Evolutionary conservation across 352 stramenopile species (phyloP).

Genomic region (Pythium sp.): DNA sequence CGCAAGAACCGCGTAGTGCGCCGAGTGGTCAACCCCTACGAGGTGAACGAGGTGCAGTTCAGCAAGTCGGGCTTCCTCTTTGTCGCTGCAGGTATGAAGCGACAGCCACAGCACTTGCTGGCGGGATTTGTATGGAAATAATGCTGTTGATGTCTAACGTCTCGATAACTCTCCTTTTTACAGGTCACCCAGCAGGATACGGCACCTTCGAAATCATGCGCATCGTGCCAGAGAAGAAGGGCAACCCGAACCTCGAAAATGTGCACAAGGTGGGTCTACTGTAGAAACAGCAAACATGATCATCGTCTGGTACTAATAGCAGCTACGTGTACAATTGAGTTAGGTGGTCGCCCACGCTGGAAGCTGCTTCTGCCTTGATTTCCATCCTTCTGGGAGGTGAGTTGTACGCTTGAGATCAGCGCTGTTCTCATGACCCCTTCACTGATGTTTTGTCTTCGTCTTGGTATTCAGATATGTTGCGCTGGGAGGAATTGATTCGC

Average conservation of each 20-base stretch:
- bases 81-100: slow-evolving; percentile 48
- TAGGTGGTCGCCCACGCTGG: slow-evolving; percentile 74
- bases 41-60: slow-evolving; percentile 84
- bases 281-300: neutral
- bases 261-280: slow-evolving; percentile 59
- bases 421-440: neutral
- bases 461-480: slow-evolving; percentile 49
- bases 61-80: slow-evolving; percentile 77
- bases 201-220: slow-evolving; percentile 86
- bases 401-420: neutral
- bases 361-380: slow-evolving; percentile 79
- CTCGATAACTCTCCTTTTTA: neutral
- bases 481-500: slow-evolving; percentile 78
- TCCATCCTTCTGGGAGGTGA: slow-evolving; percentile 72
- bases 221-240: slow-evolving; percentile 73
- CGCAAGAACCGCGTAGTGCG: slow-evolving; percentile 78
- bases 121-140: neutral
- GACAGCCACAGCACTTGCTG: neutral
- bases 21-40: slow-evolving; percentile 77
- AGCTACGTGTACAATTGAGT: neutral
- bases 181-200: slow-evolving; percentile 66
- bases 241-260: slow-evolving; percentile 77
- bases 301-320: neutral
- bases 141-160: neutral
- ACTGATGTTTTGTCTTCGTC: neutral